These are phyloP conservation scores for Claviceps sp. DNA, from an alignment of 2,329 filamentous ascomycete genomes.

Conservation along the genomic window DNA sequence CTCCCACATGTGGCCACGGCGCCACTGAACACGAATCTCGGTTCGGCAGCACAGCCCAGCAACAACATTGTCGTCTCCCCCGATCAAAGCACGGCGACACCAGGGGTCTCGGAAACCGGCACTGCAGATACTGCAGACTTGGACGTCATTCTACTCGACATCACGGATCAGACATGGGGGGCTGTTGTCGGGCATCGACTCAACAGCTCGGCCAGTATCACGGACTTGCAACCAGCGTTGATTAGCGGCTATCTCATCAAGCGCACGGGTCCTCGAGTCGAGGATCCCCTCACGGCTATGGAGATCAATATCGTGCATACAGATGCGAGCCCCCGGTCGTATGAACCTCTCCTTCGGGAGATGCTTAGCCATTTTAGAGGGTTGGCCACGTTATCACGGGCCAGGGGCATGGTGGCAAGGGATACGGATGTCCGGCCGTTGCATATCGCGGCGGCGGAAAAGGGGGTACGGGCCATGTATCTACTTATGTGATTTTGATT, in stretches of 20 bases:
- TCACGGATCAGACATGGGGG: constrained; percentile 64
- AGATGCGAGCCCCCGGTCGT: constrained; percentile 35
- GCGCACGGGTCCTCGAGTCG: constrained; percentile 38
- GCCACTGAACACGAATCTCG: constrained; percentile 46
- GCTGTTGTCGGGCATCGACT: constrained; percentile 55
- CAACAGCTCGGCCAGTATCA: constrained; percentile 42
- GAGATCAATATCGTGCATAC: constrained; percentile 51
- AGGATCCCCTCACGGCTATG: constrained; percentile 46
- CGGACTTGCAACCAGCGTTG: constrained; percentile 43
- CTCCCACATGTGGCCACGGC: constrained; percentile 29
- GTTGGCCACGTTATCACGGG: constrained; percentile 53
- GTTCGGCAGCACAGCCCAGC: constrained; percentile 49
- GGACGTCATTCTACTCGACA: constrained; percentile 58
- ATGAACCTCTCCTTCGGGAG: constrained; percentile 56
- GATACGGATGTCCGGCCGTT: constrained; percentile 56
- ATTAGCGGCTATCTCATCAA: constrained; percentile 55
- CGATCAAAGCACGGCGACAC: constrained; percentile 40
- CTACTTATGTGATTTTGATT: constrained; percentile 39
- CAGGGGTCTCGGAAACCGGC: constrained; percentile 27
- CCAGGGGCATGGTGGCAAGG: constrained; percentile 47
- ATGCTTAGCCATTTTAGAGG: constrained; percentile 56
- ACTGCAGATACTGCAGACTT: constrained; percentile 25
- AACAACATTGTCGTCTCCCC: constrained; percentile 41
- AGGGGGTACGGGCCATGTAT: constrained; percentile 52
- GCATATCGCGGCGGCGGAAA: constrained; percentile 62